phyloP scores from a whole-genome alignment of 306 rosid genomes.

The Begonia masoniana region DNA sequence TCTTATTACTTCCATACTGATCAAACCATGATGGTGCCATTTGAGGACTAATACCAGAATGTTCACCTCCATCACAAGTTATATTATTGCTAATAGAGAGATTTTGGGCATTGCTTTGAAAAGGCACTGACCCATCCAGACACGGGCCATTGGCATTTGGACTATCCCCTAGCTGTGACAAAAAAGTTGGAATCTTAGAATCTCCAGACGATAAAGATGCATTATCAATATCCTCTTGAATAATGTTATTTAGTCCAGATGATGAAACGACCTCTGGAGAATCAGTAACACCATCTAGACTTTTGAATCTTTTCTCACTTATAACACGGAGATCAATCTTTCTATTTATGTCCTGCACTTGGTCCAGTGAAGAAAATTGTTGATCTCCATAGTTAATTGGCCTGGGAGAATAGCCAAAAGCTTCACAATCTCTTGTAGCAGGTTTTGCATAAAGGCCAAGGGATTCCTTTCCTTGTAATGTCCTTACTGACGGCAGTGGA shows the following conservation, averaged over 20 bases:
- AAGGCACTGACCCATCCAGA: conserved; percentile 35
- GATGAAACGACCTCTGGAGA: conserved; percentile 29
- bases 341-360: conserved; percentile 40
- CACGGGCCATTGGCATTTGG: conserved; percentile 37
- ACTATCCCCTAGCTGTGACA: conserved; percentile 45
- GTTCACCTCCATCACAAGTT: conserved; percentile 33
- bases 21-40: conserved; percentile 99
- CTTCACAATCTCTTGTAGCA: conserved; percentile 67
- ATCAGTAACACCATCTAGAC: conserved; percentile 43
- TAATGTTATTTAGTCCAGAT: conserved; percentile 22
- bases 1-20: conserved; percentile 73
- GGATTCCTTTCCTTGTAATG: conserved; percentile 36
- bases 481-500: conserved; percentile 15
- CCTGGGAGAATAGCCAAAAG: conserved; percentile 69
- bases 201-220: conserved; percentile 34
- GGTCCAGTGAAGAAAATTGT: conserved; percentile 50
- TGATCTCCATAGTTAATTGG: conserved; percentile 45
- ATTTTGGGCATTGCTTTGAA: conserved; percentile 33
- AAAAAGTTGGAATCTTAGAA: conserved; percentile 27
- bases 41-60: conserved; percentile 63
- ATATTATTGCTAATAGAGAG: conserved; percentile 24
- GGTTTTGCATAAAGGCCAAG: conserved; percentile 27
- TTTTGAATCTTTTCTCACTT: conserved; percentile 46
- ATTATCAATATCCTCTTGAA: conserved; percentile 32
- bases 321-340: conserved; percentile 37